Evolutionary conservation across 2,329 filamentous ascomycete species (phyloP).

Genomic region (Achaetomium macrosporum): DNA sequence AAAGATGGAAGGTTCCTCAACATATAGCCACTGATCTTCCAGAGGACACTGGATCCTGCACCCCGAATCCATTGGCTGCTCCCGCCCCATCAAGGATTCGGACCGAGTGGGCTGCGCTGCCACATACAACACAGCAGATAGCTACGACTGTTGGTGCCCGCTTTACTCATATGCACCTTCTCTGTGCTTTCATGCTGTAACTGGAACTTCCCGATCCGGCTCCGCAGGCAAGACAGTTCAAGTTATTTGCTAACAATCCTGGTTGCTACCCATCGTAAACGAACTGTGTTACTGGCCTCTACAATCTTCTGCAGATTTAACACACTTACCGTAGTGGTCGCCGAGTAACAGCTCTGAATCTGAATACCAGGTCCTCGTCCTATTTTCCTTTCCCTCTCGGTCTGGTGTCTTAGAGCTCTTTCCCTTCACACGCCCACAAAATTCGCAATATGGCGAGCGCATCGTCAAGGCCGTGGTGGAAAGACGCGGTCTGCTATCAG

Average conservation of each 20-base stretch:
- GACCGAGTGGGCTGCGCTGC: not conserved
- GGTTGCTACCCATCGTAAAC: not conserved
- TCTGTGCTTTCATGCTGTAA: not conserved
- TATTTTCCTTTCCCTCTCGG: not conserved
- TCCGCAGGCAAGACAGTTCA: not conserved
- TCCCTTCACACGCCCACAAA: not conserved
- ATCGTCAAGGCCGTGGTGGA: slow-evolving; percentile 43
- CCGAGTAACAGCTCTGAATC: no score
- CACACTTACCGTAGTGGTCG: no score
- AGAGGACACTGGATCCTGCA: no score
- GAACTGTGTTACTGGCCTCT: no score
- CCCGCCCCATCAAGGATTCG: not conserved
- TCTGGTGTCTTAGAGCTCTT: not conserved
- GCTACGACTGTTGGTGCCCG: not conserved
- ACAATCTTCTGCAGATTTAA: no score
- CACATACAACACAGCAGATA: not conserved
- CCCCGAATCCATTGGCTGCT: slow-evolving; percentile 2
- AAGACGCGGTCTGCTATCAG: slow-evolving; percentile 49
- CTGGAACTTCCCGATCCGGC: not conserved
- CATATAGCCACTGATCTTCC: no score
- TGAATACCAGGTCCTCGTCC: no score
- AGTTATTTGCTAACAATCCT: not conserved
- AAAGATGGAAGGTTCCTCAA: not conserved
- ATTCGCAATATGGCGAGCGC: slow-evolving; percentile 5
- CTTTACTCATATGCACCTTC: not conserved